Evolutionary conservation across 305 asterid genomes (phyloP).

Genomic region (Caryopteris hybrid): DNA sequence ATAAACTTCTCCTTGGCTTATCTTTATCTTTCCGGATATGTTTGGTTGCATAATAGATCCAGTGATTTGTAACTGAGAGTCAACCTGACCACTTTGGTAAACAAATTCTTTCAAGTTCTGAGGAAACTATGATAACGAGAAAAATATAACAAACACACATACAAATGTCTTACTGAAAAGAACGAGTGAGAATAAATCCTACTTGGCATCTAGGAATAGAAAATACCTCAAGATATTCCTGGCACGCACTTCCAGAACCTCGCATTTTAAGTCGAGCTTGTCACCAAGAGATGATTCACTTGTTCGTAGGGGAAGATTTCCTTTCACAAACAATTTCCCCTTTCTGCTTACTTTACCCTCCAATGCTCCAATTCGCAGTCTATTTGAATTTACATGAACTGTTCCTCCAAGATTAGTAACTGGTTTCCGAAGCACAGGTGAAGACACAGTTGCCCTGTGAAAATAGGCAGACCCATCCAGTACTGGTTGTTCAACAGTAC

Average conservation of each 20-base stretch:
- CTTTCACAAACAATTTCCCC: constrained; percentile 87
- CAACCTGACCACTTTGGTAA: constrained; percentile 92
- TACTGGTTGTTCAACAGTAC: constrained; percentile 96
- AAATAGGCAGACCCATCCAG: constrained; percentile 98
- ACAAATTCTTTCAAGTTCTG: constrained; percentile 22
- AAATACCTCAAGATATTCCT: constrained; percentile 84
- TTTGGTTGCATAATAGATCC: constrained; percentile 98
- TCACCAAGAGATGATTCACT: constrained; percentile 73
- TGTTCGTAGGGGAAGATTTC: constrained; percentile 76
- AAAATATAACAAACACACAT: neutral
- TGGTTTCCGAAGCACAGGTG: constrained; percentile 93
- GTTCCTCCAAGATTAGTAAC: constrained; percentile 93
- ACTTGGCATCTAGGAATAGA: constrained; percentile 9
- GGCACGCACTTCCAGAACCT: constrained; percentile 93
- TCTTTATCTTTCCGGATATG: constrained; percentile 89
- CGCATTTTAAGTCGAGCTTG: constrained; percentile 93
- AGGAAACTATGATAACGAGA: constrained; percentile 8
- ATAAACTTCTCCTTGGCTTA: constrained; percentile 98
- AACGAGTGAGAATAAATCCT: constrained; percentile 1
- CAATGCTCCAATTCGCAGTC: constrained; percentile 75
- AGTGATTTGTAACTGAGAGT: constrained; percentile 84
- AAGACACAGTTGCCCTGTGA: constrained; percentile 93
- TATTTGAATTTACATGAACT: constrained; percentile 80
- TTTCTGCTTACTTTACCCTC: constrained; percentile 97
- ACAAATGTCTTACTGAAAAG: constrained; percentile 2